Percentiles rank a stretch among this genome's conserved stretches.
Conservation (phyloP, 768 basidiomycete species). For the Cystofilobasidium bisporidii region DNA sequence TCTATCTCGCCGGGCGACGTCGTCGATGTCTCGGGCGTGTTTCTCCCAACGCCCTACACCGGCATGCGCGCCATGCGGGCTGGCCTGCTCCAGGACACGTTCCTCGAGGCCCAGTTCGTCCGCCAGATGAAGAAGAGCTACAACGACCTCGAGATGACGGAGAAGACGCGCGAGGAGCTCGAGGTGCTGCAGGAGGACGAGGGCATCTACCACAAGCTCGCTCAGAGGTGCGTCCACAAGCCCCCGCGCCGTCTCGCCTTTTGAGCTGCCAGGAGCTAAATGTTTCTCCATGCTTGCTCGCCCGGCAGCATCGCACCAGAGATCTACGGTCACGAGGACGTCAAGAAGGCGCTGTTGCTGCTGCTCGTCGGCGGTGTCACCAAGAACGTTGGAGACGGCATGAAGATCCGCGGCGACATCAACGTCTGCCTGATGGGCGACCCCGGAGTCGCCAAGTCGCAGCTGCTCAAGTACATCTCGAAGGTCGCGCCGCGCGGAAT, state of each 20-base stretch:
- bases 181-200: slow-evolving; percentile 61
- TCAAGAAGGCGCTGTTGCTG: slow-evolving; percentile 89
- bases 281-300: not conserved
- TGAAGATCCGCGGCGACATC: slow-evolving; percentile 97
- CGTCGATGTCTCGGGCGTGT: slow-evolving; percentile 89
- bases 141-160: slow-evolving; percentile 82
- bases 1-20: slow-evolving; percentile 91
- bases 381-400: slow-evolving; percentile 88
- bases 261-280: no score
- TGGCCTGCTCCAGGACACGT: slow-evolving; percentile 92
- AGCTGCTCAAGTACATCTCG: slow-evolving; percentile 92
- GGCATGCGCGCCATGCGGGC: slow-evolving; percentile 95
- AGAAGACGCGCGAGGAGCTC: slow-evolving; percentile 64
- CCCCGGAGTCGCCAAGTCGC: slow-evolving; percentile 97
- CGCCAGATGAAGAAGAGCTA: slow-evolving; percentile 97
- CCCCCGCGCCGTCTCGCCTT: no score
- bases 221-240: slow-evolving; percentile 43
- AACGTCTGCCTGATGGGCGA: slow-evolving; percentile 99
- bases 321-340: slow-evolving; percentile 94
- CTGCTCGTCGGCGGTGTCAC: slow-evolving; percentile 92
- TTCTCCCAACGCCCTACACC: slow-evolving; percentile 93
- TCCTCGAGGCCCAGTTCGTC: slow-evolving; percentile 81
- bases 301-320: slow-evolving; percentile 79
- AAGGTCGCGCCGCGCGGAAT: slow-evolving; percentile 96
- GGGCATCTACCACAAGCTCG: slow-evolving; percentile 73